Conservation (phyloP, 441 rosid genomes). For the Pelargonium australe region DNA sequence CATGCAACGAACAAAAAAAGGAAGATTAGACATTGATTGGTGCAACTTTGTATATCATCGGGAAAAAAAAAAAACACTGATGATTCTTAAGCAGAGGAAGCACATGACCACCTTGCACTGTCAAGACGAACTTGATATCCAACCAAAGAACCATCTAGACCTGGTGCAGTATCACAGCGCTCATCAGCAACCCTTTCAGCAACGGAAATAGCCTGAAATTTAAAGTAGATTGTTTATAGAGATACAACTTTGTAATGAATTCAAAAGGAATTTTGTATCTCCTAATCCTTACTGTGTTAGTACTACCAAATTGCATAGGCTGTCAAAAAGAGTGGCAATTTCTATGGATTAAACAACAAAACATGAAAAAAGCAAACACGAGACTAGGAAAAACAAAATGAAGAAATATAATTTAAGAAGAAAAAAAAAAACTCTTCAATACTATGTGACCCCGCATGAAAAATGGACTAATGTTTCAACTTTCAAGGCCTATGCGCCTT, state of each 20-base stretch:
- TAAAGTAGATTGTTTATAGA: not conserved
- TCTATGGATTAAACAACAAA: not conserved
- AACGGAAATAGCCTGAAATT: constrained; percentile 83
- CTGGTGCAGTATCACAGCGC: constrained; percentile 86
- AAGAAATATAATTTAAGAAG: too few species aligned
- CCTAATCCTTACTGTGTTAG: not conserved
- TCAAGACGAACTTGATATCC: constrained; percentile 99
- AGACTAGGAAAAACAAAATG: not conserved
- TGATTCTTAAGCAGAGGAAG: constrained; percentile 12
- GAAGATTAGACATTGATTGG: constrained; percentile 4
- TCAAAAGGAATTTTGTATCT: not conserved
- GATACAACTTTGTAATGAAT: not conserved
- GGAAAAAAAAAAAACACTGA: not conserved
- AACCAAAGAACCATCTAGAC: constrained; percentile 73
- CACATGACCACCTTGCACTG: constrained; percentile 62
- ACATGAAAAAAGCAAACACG: not conserved
- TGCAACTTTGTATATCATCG: not conserved
- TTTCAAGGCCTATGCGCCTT: too few species aligned
- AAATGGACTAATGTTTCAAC: too few species aligned
- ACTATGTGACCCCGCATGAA: not conserved
- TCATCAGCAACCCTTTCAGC: constrained; percentile 96
- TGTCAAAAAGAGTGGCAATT: not conserved
- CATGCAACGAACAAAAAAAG: not conserved
- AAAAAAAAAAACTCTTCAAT: not conserved
- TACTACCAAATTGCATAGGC: constrained; percentile 1